Conservation (phyloP, 2,329 filamentous ascomycete species). For the Aspergillus pseudoglaucus region DNA sequence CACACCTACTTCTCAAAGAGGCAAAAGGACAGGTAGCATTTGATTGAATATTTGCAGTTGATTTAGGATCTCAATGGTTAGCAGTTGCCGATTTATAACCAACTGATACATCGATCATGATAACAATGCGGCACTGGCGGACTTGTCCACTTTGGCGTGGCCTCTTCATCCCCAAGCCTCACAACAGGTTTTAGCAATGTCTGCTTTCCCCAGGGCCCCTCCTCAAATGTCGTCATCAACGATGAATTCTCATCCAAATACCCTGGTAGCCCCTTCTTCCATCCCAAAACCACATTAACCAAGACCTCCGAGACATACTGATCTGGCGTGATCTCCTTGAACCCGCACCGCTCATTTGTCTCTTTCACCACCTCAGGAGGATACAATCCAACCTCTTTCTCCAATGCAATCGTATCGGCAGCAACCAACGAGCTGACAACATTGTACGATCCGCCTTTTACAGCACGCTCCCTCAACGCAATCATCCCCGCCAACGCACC, state of each 20-base stretch:
- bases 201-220: conserved; percentile 5
- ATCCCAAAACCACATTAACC: conserved; percentile 18
- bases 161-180: conserved; percentile 4
- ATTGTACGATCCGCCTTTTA: conserved; percentile 13
- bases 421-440: conserved; percentile 23
- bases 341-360: conserved; percentile 9
- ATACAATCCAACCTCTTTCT: conserved; percentile 27
- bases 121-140: conserved; percentile 10
- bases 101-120: conserved; percentile 6
- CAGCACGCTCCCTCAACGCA: conserved; percentile 1
- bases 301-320: conserved; percentile 21
- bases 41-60: no score
- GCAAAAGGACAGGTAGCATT: no score
- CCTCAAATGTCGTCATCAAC: conserved; percentile 7
- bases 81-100: conserved; percentile 1
- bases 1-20: no score
- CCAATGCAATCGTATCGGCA: conserved; percentile 24
- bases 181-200: conserved; percentile 9
- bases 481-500: conserved; percentile 7
- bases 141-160: conserved; percentile 6
- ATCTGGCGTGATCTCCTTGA: conserved; percentile 8
- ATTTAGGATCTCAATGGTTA: no score
- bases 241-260: conserved; percentile 5
- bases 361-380: conserved; percentile 15
- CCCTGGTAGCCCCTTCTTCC: conserved; percentile 11